Percentiles rank a stretch among this genome's conserved stretches.
These are phyloP conservation scores for Cinchona pubescens DNA, from an alignment of 257 asterid species.

Conservation along the genomic window DNA sequence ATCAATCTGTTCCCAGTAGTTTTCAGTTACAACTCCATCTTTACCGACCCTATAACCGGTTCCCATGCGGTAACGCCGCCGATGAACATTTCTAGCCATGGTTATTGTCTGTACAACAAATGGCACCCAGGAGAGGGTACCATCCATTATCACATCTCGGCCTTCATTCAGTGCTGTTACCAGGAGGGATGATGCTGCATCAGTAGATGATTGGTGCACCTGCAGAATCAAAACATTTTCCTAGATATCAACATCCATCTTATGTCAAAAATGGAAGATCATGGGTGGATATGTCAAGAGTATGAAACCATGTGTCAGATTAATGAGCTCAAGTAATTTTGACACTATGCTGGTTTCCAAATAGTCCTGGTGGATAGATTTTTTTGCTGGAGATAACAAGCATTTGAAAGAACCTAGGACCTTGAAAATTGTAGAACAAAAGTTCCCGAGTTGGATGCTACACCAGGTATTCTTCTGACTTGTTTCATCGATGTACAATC, in stretches of 20 bases:
- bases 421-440: neutral
- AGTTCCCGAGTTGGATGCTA: neutral
- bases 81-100: slow-evolving; percentile 86
- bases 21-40: slow-evolving; percentile 65
- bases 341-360: neutral
- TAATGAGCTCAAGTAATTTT: neutral
- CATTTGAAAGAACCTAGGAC: neutral
- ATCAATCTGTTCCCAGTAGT: slow-evolving; percentile 82
- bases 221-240: slow-evolving; percentile 18
- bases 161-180: slow-evolving; percentile 95
- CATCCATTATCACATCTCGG: slow-evolving; percentile 91
- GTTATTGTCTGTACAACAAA: slow-evolving; percentile 89
- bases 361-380: neutral
- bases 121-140: slow-evolving; percentile 88
- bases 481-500: neutral
- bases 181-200: slow-evolving; percentile 91
- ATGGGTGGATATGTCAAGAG: neutral
- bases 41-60: slow-evolving; percentile 63
- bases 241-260: neutral
- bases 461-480: neutral
- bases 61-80: slow-evolving; percentile 84
- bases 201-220: slow-evolving; percentile 96
- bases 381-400: slow-evolving; percentile 1
- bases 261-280: neutral
- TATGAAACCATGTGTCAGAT: neutral